phyloP scores from a whole-genome alignment of 495 filamentous ascomycete species.

The Extremus antarcticus region DNA sequence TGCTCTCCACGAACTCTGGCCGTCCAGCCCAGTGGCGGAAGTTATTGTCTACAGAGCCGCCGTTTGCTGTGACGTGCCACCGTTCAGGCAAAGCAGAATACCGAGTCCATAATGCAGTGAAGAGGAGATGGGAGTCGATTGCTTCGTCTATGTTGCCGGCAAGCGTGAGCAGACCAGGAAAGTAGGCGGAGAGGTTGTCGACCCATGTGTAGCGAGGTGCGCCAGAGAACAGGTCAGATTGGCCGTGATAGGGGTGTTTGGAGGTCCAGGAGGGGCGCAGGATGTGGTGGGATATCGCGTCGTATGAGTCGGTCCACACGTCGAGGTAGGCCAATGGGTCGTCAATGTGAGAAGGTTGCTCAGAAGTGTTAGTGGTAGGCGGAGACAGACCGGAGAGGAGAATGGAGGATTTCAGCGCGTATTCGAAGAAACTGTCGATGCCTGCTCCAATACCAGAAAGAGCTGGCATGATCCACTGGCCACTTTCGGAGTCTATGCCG shows the following conservation, averaged over 20 bases:
- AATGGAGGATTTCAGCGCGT: slow-evolving; percentile 87
- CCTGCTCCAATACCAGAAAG: slow-evolving; percentile 90
- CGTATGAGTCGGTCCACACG: slow-evolving; percentile 78
- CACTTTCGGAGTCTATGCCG: slow-evolving; percentile 84
- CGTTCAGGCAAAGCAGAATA: slow-evolving; percentile 87
- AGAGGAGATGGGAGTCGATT: slow-evolving; percentile 73
- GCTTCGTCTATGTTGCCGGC: slow-evolving; percentile 87
- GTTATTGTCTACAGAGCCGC: slow-evolving; percentile 75
- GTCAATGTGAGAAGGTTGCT: slow-evolving; percentile 1
- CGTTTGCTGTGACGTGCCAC: slow-evolving; percentile 61
- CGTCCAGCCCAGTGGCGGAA: slow-evolving; percentile 90
- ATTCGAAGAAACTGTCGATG: slow-evolving; percentile 96
- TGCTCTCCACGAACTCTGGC: slow-evolving; percentile 93
- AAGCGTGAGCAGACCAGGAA: slow-evolving; percentile 78
- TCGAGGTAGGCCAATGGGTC: slow-evolving; percentile 60
- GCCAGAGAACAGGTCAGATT: slow-evolving; percentile 79
- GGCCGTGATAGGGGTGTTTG: slow-evolving; percentile 83
- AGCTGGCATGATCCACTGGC: slow-evolving; percentile 68
- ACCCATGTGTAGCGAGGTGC: slow-evolving; percentile 79
- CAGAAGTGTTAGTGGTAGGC: not conserved
- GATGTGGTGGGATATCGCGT: slow-evolving; percentile 76
- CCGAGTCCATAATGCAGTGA: slow-evolving; percentile 86
- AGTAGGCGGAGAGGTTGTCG: slow-evolving; percentile 89
- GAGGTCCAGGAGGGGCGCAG: slow-evolving; percentile 47
- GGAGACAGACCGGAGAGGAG: slow-evolving; percentile 47